A percentile compares a stretch with the other conserved stretches of the same genome.
These are phyloP conservation scores for Colletotrichum agaves DNA, from an alignment of 2,329 filamentous ascomycete genomes.

Conservation along the genomic window DNA sequence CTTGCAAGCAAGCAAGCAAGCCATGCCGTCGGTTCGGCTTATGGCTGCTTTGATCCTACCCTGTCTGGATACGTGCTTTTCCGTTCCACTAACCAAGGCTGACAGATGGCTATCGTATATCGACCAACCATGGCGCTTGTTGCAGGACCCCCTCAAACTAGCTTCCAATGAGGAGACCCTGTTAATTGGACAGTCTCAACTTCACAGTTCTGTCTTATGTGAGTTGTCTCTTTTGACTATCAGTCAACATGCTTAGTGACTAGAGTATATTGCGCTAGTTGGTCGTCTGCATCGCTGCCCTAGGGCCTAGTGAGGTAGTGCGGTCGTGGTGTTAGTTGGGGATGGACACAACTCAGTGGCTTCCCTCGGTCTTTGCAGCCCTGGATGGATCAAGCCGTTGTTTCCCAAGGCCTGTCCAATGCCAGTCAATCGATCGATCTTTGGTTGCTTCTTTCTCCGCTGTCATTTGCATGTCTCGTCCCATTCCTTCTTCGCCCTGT, in stretches of 20 bases:
- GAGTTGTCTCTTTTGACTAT: conserved; percentile 26
- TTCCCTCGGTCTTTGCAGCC: not conserved
- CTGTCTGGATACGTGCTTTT: conserved; percentile 30
- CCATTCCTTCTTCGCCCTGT: not conserved
- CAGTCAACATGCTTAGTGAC: not conserved
- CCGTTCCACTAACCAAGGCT: conserved; percentile 40
- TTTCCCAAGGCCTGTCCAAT: conserved; percentile 6
- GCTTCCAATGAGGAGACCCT: conserved; percentile 4
- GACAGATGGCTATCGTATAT: conserved; percentile 31
- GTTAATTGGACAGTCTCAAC: not conserved
- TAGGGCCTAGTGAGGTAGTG: conserved; percentile 9
- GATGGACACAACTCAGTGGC: not conserved
- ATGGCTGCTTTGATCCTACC: conserved; percentile 23
- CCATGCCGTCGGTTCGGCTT: conserved; percentile 13
- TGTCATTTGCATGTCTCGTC: conserved; percentile 11
- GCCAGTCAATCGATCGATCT: conserved; percentile 1
- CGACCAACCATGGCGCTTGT: conserved; percentile 33
- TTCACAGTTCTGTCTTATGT: conserved; percentile 26
- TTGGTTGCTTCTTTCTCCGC: conserved; percentile 13
- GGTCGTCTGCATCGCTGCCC: not conserved
- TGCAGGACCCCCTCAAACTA: conserved; percentile 1
- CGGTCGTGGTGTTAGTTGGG: conserved; percentile 14
- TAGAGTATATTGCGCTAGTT: conserved; percentile 3
- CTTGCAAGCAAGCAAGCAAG: conserved; percentile 15
- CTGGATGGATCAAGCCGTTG: not conserved